Evolutionary conservation across 2,329 filamentous ascomycete species (phyloP).

Genomic region (Aspergillaceae sp.): DNA sequence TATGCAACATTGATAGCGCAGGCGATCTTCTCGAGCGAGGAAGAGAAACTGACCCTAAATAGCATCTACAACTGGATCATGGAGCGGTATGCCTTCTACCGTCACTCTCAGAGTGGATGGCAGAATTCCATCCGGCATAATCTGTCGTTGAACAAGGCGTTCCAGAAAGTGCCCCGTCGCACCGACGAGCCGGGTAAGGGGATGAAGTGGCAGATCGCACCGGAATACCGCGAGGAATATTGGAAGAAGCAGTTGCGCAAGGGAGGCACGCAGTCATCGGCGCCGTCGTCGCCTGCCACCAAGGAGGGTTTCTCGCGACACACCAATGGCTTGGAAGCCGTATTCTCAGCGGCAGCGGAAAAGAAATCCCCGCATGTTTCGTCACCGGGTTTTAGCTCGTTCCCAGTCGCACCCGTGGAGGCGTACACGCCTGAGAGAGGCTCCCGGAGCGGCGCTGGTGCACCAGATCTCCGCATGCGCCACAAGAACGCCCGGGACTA

Average conservation of each 20-base stretch:
- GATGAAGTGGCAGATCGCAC: slow-evolving; percentile 96
- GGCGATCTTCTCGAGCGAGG: slow-evolving; percentile 77
- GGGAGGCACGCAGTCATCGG: slow-evolving; percentile 36
- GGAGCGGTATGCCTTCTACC: slow-evolving; percentile 85
- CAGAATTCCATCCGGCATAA: slow-evolving; percentile 99
- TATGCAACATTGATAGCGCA: slow-evolving; percentile 97
- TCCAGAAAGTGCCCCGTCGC: slow-evolving; percentile 83
- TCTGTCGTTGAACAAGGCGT: slow-evolving; percentile 85
- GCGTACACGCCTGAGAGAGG: slow-evolving; percentile 42
- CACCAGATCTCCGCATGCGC: slow-evolving; percentile 21
- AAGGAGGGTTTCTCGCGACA: slow-evolving; percentile 33
- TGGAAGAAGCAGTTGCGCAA: slow-evolving; percentile 54
- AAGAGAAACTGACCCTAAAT: slow-evolving; percentile 81
- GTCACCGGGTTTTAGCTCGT: slow-evolving; percentile 35
- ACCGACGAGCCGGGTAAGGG: slow-evolving; percentile 96
- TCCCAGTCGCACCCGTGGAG: slow-evolving; percentile 35
- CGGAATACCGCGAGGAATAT: slow-evolving; percentile 79
- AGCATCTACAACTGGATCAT: slow-evolving; percentile 94
- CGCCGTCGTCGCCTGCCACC: slow-evolving; percentile 39
- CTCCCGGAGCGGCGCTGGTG: slow-evolving; percentile 27
- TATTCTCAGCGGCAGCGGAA: slow-evolving; percentile 30
- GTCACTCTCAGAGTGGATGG: slow-evolving; percentile 79
- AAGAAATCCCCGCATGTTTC: slow-evolving; percentile 32
- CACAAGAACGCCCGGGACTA: slow-evolving; percentile 28
- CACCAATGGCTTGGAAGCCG: slow-evolving; percentile 31